Evolutionary conservation across 306 rosid species (phyloP), one percentile per base, ranked within the genome.

Genomic region (Herpetospermum pedunculosum): DNA sequence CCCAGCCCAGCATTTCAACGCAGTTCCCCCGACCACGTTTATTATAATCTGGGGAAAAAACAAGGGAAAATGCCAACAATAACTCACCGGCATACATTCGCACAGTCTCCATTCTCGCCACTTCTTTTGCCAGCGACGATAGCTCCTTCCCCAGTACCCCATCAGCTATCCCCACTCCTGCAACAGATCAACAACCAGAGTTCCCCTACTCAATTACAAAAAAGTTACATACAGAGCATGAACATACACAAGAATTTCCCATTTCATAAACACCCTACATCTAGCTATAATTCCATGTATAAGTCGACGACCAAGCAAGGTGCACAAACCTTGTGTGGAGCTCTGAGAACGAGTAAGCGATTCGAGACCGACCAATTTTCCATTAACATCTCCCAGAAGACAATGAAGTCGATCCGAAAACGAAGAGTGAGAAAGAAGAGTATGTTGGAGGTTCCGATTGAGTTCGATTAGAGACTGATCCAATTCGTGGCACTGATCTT

Each of bases 101-200:
- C 79, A 93, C 92, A 0, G 89, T 79, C 82, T 93, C 96, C 81
- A 93, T 83, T 68, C 89, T 89, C 14, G 96, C 92, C 80, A 93
- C 94, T 81, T 93, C 97, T 81, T 87, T 93, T 0, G 98, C 98
- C 88, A 93, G 77, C 19, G 95, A 85, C 65, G 91, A 88, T 62
- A 93, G 89, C 77, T 91, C 97, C 82, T 91, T 86, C 79, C 92
- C 91, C 82, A 93, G 77, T 47, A 84, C 77, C 85, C 85, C 82
- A 77, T 78, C 86, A 25, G 77, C 81, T 46, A 72, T 77, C 41
- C 75, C 88, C 23, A 77, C 75, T 9, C 79, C 87, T 63, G 75
- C 78, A 77, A 81, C 91, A 91, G 84, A 70, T 79, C 74, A 2
- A 13, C 35, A 16, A 38, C 23, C 41, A 13, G 64, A 71, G 15